phyloP scores from a whole-genome alignment of 257 asterid species.

The Nicotiana tomentosiformis region DNA sequence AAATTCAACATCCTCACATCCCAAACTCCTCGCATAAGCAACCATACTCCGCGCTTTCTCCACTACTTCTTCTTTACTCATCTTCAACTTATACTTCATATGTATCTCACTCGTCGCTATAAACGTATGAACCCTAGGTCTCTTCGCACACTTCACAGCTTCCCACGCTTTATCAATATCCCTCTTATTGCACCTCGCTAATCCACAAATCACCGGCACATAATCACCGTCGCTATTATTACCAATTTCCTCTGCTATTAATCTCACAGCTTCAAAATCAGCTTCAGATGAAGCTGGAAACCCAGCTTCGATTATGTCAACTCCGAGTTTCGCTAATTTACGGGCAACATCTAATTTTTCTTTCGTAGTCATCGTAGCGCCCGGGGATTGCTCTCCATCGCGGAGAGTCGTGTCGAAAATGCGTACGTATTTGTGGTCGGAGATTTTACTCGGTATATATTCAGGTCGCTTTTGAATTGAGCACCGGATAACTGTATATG shows the following conservation, averaged over 20 bases:
- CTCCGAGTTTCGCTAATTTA: conserved; percentile 79
- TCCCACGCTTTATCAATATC: conserved; percentile 93
- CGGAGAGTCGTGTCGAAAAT: conserved; percentile 93
- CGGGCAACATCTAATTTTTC: conserved; percentile 88
- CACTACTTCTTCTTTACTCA: conserved; percentile 62
- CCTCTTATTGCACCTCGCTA: conserved; percentile 82
- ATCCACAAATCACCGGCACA: conserved; percentile 81
- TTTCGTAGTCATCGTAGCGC: conserved; percentile 89
- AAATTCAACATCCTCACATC: conserved; percentile 82
- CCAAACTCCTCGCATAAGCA: conserved; percentile 75
- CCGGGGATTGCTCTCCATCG: conserved; percentile 99
- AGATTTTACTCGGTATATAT: conserved; percentile 63
- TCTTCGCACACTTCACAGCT: conserved; percentile 76
- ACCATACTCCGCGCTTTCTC: conserved; percentile 90
- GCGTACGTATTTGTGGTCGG: conserved; percentile 87
- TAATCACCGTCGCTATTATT: conserved; percentile 28
- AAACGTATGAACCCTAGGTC: conserved; percentile 87
- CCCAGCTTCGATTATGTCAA: conserved; percentile 93
- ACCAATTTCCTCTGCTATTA: conserved; percentile 77
- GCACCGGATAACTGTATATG: not conserved
- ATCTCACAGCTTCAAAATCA: conserved; percentile 72
- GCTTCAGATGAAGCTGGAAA: conserved; percentile 92
- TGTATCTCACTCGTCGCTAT: conserved; percentile 97
- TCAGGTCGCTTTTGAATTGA: conserved; percentile 34
- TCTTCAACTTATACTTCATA: conserved; percentile 80